Percentiles rank a stretch among this genome's conserved stretches.
Evolutionary conservation across 805 yeast genomes (phyloP).

Genomic region (Metschnikowia matae): DNA sequence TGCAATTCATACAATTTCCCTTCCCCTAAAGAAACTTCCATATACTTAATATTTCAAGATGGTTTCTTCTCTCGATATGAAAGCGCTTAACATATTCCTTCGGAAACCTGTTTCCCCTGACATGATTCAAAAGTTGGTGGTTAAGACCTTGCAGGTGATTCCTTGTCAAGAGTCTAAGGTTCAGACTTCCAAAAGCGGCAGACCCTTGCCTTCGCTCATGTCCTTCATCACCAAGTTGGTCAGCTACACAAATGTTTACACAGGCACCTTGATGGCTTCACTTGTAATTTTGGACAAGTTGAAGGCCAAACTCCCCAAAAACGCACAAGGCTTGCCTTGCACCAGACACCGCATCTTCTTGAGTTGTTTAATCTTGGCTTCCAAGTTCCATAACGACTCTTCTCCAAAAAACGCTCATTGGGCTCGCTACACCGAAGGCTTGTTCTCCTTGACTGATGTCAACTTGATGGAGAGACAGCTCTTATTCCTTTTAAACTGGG

Average conservation of each 20-base stretch:
- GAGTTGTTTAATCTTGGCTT: constrained; percentile 67
- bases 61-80: constrained; percentile 28
- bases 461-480: constrained; percentile 80
- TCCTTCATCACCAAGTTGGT: constrained; percentile 70
- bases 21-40: not conserved
- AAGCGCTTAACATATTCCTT: constrained; percentile 58
- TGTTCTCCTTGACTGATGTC: constrained; percentile 63
- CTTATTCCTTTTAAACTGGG: constrained; percentile 66
- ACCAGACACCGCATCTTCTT: constrained; percentile 75
- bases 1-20: not conserved
- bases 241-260: constrained; percentile 72
- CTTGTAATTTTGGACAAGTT: constrained; percentile 63
- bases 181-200: constrained; percentile 26
- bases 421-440: constrained; percentile 74
- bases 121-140: constrained; percentile 67
- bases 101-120: constrained; percentile 69
- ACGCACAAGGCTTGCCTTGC: constrained; percentile 74
- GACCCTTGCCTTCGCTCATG: constrained; percentile 63
- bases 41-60: constrained; percentile 2
- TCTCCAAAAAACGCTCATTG: constrained; percentile 77
- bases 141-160: constrained; percentile 60
- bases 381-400: constrained; percentile 74
- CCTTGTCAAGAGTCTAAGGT: constrained; percentile 49
- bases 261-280: constrained; percentile 73
- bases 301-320: constrained; percentile 57